These are phyloP conservation scores for Monilinia aucupariae DNA, from an alignment of 2,329 filamentous ascomycete species.

Conservation along the genomic window DNA sequence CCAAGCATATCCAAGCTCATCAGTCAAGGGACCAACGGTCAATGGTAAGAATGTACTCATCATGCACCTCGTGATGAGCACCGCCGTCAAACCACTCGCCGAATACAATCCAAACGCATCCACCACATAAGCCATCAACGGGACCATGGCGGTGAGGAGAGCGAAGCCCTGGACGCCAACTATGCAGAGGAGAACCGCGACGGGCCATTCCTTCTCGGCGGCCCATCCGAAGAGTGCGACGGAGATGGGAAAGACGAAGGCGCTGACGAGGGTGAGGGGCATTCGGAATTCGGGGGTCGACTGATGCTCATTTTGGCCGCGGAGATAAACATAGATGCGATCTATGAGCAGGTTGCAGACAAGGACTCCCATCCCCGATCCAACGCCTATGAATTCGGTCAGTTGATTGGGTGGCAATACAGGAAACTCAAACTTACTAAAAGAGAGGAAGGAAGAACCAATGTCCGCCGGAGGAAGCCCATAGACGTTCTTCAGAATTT, in stretches of 20 bases:
- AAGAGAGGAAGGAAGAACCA: constrained; percentile 49
- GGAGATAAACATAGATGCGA: constrained; percentile 24
- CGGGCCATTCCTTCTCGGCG: constrained; percentile 46
- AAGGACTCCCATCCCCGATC: constrained; percentile 41
- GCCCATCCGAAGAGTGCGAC: constrained; percentile 54
- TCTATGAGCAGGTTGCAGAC: constrained; percentile 33
- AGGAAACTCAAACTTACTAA: constrained; percentile 39
- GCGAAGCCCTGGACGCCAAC: constrained; percentile 45
- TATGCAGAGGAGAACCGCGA: constrained; percentile 42
- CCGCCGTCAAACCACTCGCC: constrained; percentile 40
- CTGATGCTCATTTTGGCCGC: constrained; percentile 20
- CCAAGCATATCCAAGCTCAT: constrained; percentile 41
- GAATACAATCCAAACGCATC: constrained; percentile 42
- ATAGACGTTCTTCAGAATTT: constrained; percentile 40
- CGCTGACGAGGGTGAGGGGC: constrained; percentile 50
- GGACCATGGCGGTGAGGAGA: constrained; percentile 42
- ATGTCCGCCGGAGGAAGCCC: constrained; percentile 43
- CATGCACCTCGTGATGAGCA: constrained; percentile 27
- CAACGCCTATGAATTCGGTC: constrained; percentile 22
- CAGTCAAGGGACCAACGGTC: constrained; percentile 43
- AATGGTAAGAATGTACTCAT: constrained; percentile 52
- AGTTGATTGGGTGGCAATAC: not conserved
- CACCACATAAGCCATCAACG: constrained; percentile 49
- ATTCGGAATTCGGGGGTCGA: constrained; percentile 55
- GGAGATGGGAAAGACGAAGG: constrained; percentile 49